Evolutionary conservation across 2,329 filamentous ascomycete genomes (phyloP), one percentile per base, ranked within the genome.

Genomic region (Alternaria arborescens): DNA sequence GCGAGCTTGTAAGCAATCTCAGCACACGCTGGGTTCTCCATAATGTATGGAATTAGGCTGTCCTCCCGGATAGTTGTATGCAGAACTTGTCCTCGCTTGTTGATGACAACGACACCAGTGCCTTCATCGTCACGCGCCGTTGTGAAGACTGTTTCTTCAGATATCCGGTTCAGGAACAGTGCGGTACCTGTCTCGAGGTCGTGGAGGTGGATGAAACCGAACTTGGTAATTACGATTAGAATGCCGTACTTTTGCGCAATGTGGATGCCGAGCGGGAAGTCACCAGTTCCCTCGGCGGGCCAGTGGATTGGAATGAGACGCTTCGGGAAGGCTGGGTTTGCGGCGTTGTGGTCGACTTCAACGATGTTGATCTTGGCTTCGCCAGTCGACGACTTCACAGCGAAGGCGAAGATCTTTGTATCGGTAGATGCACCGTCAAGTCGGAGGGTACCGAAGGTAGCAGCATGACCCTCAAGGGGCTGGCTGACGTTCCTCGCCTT

Each of bases 161-260:
- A 99, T 75, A 99, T 99, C 72, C 96, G 91, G 86, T 99, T 99
- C 93, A 99, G 96, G 87, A 97, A 99, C 77, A 99, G 95, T 78
- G 93, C 96, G 12, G 91, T 91, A 60, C 92, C 96, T 8, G 92
- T 95, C 84, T 99, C 96, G 58, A 99, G 88, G 76, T 99, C 96
- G 82, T 99, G 98, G 24, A 99, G 87, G 81, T 99, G 95, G 73
- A 99, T 98, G 82, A 98, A 99, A 54, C 95, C 95, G 75, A 97
- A 99, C 81, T 99, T 99, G 58, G 95, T 99, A 65, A 99, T 93
- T 74, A 99, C 88, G 81, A 97, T 97, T 74, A 99, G 90, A 77
- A 99, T 89, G 75, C 94, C 94, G 81, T 99, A 99, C 82, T 95
- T 97, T 75, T 93, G 89, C 4, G 95, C 98, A 47, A 99, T 90